Evolutionary conservation across 495 filamentous ascomycete species (phyloP), one percentile per base, ranked within the genome.

Genomic region (Neurospora discreta): DNA sequence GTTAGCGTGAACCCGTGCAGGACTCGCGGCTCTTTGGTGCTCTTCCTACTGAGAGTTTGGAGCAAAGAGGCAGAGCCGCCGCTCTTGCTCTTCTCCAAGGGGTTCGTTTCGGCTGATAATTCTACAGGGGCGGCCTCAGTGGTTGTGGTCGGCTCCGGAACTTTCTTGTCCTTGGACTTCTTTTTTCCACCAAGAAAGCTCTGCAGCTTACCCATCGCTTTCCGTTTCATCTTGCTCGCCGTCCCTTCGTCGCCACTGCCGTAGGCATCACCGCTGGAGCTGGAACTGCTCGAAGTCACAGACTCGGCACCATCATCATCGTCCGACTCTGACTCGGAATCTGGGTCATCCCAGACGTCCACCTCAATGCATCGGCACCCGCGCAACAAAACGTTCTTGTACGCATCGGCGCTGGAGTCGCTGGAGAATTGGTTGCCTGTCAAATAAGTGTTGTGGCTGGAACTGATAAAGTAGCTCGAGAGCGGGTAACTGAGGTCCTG

Each of bases 281-380:
- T 76, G 33, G 71, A 74, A 68, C n/a, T 69, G 33, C 26, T 75
- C 70, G 41, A 74, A 77, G 33, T 71, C 71, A 58, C 46, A 5
- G 46, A 58, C 20, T 2, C 11, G 10, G 46, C 46, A 1, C 71
- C 73, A 36, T 82, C 81, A 23, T 80, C 80, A 13, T 69, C 73
- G 4, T 75, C 75, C n/a, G n/a, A n/a, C 13, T 85, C 84, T 39
- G 76, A 77, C 58, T 82, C 82, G 3, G 82, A 79, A 30, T 85
- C 82, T 46, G 93, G 88, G 15, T 94, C 95, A 78, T 98, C 92
- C 92, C 94, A 97, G 9, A 97, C 93, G 76, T 98, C 95, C 72
- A 98, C 93, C 82, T 98, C 95, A 69, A 98, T 92, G 72, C 93
- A 97, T 20, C 95, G 89, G 74, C 95, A 95, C n/a, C 95, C 93